Percentiles rank a stretch among this genome's conserved stretches.
phyloP scores from a whole-genome alignment of 129 eudicot genomes.

The Centaurea solstitialis region DNA sequence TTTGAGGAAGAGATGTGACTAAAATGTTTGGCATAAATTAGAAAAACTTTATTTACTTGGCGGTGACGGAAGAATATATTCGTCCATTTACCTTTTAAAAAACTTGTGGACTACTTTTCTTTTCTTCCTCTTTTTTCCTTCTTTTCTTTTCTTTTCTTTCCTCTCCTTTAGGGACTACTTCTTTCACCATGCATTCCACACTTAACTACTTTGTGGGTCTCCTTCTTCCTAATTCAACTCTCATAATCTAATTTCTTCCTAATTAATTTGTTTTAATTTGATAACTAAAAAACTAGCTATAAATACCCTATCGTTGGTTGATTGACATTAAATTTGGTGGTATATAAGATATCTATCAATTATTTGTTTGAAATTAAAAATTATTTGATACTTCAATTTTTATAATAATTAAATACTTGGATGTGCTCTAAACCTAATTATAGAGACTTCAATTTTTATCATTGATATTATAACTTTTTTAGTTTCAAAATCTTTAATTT shows the following conservation, averaged over 20 bases:
- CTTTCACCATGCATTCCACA: conserved; percentile 16
- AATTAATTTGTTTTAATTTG: too few relatives aligned
- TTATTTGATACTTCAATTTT: too few relatives aligned
- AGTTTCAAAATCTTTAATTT: background rate
- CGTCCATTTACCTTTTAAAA: conserved; percentile 23
- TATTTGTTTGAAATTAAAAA: background rate
- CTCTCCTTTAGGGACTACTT: conserved; percentile 27
- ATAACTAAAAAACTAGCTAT: too few relatives aligned
- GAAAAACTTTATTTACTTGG: conserved; percentile 29
- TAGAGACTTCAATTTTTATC: background rate
- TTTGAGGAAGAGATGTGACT: background rate
- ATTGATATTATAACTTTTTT: too few relatives aligned
- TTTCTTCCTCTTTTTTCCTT: conserved; percentile 20
- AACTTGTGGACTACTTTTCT: conserved; percentile 39
- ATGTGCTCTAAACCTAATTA: background rate
- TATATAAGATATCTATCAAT: background rate
- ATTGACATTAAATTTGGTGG: background rate
- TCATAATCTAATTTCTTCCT: background rate
- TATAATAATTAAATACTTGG: too few relatives aligned
- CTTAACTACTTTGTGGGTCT: conserved; percentile 1
- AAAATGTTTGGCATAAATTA: background rate
- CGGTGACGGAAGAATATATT: conserved; percentile 43
- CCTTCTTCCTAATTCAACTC: background rate
- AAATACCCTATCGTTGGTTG: background rate
- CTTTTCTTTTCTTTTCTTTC: conserved; percentile 14